phyloP scores from a whole-genome alignment of 768 basidiomycete species.

The Rhizopogon vulgaris region DNA sequence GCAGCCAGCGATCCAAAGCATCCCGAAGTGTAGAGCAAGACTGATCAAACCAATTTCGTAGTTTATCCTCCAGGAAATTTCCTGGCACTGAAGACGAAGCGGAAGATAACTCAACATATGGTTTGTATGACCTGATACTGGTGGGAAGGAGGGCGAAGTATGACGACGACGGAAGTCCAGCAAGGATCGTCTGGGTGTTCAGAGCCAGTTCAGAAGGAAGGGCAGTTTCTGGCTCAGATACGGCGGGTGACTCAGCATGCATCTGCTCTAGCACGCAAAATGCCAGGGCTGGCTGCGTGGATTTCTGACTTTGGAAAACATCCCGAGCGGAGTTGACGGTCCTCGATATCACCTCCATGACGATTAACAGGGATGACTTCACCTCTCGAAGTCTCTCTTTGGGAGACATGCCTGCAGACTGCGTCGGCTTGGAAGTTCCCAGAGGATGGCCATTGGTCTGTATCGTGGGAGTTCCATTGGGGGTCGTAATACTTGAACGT shows the following conservation, averaged over 20 bases:
- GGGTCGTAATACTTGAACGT: conserved; percentile 7
- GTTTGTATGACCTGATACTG: conserved; percentile 71
- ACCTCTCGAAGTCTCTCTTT: conserved; percentile 43
- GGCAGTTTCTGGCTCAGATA: conserved; percentile 10
- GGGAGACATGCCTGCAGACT: conserved; percentile 9
- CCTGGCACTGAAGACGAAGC: conserved; percentile 46
- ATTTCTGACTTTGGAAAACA: conserved; percentile 42
- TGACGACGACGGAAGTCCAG: conserved; percentile 73
- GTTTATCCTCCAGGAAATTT: conserved; percentile 35
- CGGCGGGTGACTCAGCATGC: conserved; percentile 40
- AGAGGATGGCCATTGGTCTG: conserved; percentile 31
- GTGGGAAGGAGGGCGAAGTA: conserved; percentile 74
- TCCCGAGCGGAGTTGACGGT: conserved; percentile 53
- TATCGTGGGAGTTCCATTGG: conserved; percentile 26
- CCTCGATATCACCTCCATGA: conserved; percentile 48
- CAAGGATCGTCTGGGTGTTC: conserved; percentile 62
- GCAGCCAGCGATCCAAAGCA: conserved; percentile 51
- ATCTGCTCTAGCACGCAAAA: conserved; percentile 52
- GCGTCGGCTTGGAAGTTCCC: conserved; percentile 9
- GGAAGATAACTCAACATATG: conserved; percentile 72
- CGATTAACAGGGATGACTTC: conserved; percentile 44
- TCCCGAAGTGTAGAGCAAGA: conserved; percentile 40
- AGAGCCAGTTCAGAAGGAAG: conserved; percentile 52
- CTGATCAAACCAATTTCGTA: conserved; percentile 60
- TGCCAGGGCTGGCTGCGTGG: conserved; percentile 41